Evolutionary conservation across 768 basidiomycete genomes (phyloP).

Genomic region (Tephrocybe sp.): DNA sequence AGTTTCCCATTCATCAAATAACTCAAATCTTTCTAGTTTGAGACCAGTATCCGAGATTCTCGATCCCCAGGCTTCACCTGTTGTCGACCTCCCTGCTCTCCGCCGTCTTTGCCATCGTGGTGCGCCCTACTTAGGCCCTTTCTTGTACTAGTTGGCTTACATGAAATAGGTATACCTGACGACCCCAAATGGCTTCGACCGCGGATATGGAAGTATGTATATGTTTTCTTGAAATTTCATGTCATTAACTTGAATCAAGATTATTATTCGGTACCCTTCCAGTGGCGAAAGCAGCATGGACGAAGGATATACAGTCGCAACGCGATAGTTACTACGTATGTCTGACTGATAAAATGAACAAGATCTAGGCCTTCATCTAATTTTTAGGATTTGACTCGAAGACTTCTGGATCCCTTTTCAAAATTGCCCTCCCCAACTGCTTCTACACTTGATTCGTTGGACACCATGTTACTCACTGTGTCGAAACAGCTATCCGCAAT

Average conservation of each 20-base stretch:
- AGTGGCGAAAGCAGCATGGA: constrained; percentile 54
- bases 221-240: not conserved
- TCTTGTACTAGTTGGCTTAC: constrained; percentile 4
- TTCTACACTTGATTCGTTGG: constrained; percentile 35
- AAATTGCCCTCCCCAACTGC: constrained; percentile 36
- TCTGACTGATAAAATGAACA: not conserved
- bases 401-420: constrained; percentile 55
- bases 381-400: constrained; percentile 63
- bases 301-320: constrained; percentile 52
- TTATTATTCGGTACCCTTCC: constrained; percentile 65
- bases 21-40: constrained; percentile 35
- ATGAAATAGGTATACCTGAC: constrained; percentile 61
- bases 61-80: constrained; percentile 43
- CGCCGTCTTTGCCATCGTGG: constrained; percentile 60
- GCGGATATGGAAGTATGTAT: constrained; percentile 70
- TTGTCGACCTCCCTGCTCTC: constrained; percentile 55
- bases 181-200: constrained; percentile 75
- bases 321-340: constrained; percentile 71
- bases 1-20: not conserved
- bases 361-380: constrained; percentile 8
- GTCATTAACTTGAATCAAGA: constrained; percentile 29
- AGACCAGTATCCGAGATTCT: constrained; percentile 59
- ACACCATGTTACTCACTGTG: constrained; percentile 45
- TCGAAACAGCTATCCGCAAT: constrained; percentile 57
- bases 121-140: constrained; percentile 25